Base-by-base conservation (phyloP, 805 yeast genomes). In the Candida ipomoeae region DNA sequence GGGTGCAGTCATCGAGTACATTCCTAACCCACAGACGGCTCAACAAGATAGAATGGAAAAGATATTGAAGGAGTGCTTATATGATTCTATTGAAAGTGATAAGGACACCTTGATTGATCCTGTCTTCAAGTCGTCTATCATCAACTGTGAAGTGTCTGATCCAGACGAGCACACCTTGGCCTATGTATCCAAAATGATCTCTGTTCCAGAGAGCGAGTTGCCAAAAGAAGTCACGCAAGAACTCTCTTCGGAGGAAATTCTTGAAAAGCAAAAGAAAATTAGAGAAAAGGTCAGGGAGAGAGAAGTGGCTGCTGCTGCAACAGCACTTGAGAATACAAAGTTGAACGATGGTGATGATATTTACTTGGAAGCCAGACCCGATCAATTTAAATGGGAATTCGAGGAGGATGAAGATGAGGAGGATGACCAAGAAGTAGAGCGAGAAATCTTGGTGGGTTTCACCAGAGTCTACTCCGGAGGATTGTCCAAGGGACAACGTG, bases 381-480 rank as follows among this genome's bases (percentile, higher is more conserved):
- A 72, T 55, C 66, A 74, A 14, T 73, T 73, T 54, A 71, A 71
- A 55, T 73, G 75, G 71, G 77, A 71, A 52, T 67, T 66, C 40
- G 82, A 81, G 51, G 84, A 80, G 31, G 83, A 78, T 35, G 81
- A 75, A 3, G 58, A 80, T 59, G 64, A 70, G 2, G 82, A 75
- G 18, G 73, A 72, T 23, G 79, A 70, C 5, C 74, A 68, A 26
- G 75, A 71, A 23, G 71, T 67, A 15, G 61, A 68, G 7, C 75
- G 74, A 34, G 97, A 91, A 61, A 86, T 82, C 1, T 68, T 92
- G 51, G 81, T 94, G 55, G 99, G 96, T 0, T 88, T 92, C 65
- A 84, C 96, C 0, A 80, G 99, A 61, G 78, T 94, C 0, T 94
- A 85, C 63, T 84, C 96, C 53, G 99, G 99, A 3, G 80, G 89